Base-by-base conservation (phyloP, 768 basidiomycete species). In the Russula abietina region DNA sequence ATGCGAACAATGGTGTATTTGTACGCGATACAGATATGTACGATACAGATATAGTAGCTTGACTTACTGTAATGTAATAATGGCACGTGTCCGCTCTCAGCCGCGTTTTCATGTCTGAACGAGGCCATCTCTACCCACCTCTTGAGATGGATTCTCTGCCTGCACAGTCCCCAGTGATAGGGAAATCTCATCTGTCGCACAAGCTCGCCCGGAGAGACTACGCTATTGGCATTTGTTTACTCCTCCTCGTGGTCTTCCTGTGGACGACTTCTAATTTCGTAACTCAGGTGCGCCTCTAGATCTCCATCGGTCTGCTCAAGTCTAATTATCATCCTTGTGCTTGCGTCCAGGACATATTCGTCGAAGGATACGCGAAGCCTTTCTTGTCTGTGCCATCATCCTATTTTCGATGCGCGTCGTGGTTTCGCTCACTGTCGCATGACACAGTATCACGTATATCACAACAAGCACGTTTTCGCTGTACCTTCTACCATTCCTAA, bases 201-300 rank as follows among this genome's bases (percentile, higher is more conserved):
- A 45, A 55, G 9, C 33, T 43, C 6, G 56, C 55, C 16, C 71
- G 69, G 53, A 73, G 67, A 30, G 71, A 81, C 62, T 85, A 83
- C 70, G 56, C 74, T 26, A 68, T 83, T 32, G 92, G 92, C 56
- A 85, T 93, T 57, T 75, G 76, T 30, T 76, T 93, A 48, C 81
- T 94, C 24, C 71, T 92, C 2, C 61, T 84, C 22, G 92, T 95
- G 55, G 91, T 93, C 41, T 64, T 91, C 39, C 80, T 97, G 14
- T 98, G 95, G 95, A 96, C 94, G 17, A 75, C 80, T 12, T 89
- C 88, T 52, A 95, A 88, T 73, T 96, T 94, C 70, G 78, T 96
- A 45, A 94, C 89, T 12, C 89, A 93, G 81, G 90, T 87, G 24
- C 19, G 68, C 53, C 16, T 22, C 17, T 24, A 50, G 24, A n/a